Percentiles rank a stretch among this genome's conserved stretches.
Conservation (phyloP, 768 basidiomycete species). For the Xanthoconium stramineum region DNA sequence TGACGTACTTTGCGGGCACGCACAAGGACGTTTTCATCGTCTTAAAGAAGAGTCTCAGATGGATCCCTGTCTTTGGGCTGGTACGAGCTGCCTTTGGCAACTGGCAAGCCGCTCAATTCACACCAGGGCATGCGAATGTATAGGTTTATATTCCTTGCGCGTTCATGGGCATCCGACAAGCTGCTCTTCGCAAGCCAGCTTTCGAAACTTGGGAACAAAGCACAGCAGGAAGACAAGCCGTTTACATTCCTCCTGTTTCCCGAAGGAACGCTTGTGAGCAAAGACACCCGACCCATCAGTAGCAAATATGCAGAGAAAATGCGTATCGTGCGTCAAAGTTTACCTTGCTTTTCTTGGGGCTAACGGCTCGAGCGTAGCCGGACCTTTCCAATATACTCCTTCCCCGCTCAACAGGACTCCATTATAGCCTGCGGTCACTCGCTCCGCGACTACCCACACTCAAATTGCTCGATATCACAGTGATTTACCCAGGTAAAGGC, state of each 20-base stretch:
- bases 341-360: conserved; percentile 4
- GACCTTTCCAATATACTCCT: conserved; percentile 82
- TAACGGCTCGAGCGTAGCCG: conserved; percentile 41
- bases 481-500: conserved; percentile 78
- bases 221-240: conserved; percentile 66
- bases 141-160: conserved; percentile 88
- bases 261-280: conserved; percentile 92
- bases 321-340: conserved; percentile 67
- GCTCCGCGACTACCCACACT: conserved; percentile 73
- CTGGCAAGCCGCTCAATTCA: conserved; percentile 5
- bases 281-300: conserved; percentile 80
- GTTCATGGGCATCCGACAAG: conserved; percentile 87
- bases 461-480: conserved; percentile 84
- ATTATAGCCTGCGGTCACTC: conserved; percentile 79
- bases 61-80: conserved; percentile 86
- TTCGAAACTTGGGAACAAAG: conserved; percentile 62
- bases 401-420: conserved; percentile 89
- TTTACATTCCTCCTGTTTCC: conserved; percentile 88
- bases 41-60: conserved; percentile 86
- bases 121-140: conserved; percentile 88
- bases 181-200: conserved; percentile 62
- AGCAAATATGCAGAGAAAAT: conserved; percentile 85
- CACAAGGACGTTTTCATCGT: conserved; percentile 83
- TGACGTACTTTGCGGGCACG: conserved; percentile 68
- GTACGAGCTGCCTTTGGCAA: conserved; percentile 40